Evolutionary conservation across 257 asterid species (phyloP), one percentile per base, ranked within the genome.

Genomic region (Henckelia pumila): DNA sequence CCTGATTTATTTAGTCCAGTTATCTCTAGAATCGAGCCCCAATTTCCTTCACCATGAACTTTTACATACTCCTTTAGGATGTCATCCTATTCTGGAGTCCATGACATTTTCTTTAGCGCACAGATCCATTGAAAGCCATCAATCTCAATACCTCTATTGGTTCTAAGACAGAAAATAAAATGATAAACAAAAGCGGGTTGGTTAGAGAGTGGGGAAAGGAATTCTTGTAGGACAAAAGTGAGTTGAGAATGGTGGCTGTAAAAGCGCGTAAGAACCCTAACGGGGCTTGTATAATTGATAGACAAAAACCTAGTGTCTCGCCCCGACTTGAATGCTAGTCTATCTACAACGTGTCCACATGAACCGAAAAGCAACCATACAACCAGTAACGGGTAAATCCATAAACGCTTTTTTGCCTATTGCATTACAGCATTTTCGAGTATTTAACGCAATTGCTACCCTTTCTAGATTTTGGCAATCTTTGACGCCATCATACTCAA

Each of bases 1-100:
- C 92, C 95, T 11, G 90, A 83, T 62, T 92, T 72, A 87, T 80
- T 50, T 61, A 88, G 75, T 19, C 90, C 88, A 0, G 95, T 78
- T 59, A 82, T 84, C 64, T 82, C 71, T 33, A 82, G 92, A 20
- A 88, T 88, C 0, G 95, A 87, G 23, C 84, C 86, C 95, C 92
- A 85, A 55, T 85, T 88, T 8, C 93, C 90, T 47, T 85, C 92
- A 10, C 89, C 92, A n/a, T 88, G 82, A 5, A 76, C 80, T 23
- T 67, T 82, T 0, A 88, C 95, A 49, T 88, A 82, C 40, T 88
- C 92, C 22, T 64, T 68, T 53, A 88, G 70, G 32, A 85, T 63
- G 57, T 69, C 56, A 53, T 88, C 95, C 73, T 88, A 92, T 3
- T 77, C 21, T 8, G 87, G 30, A 19, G 90, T 88, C 95, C 95